Evolutionary conservation across 2,329 filamentous ascomycete genomes (phyloP).

Genomic region (Microascus cirrosus): DNA sequence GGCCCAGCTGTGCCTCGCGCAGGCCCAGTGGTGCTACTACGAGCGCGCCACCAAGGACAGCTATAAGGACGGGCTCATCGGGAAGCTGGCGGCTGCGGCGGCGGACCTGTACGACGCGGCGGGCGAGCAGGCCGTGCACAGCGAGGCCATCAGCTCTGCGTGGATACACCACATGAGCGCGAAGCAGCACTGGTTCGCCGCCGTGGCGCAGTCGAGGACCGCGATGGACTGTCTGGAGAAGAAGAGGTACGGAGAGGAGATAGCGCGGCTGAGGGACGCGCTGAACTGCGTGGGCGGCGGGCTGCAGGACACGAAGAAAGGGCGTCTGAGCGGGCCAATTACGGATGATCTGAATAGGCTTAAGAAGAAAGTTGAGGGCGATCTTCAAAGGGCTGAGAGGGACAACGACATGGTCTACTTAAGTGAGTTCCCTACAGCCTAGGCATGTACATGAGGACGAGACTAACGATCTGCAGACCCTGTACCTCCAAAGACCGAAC

Average conservation of each 20-base stretch:
- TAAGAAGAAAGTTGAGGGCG: slow-evolving; percentile 73
- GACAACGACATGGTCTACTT: slow-evolving; percentile 96
- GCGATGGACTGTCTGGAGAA: slow-evolving; percentile 89
- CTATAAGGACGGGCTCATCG: slow-evolving; percentile 84
- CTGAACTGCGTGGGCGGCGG: slow-evolving; percentile 76
- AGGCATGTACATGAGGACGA: not conserved
- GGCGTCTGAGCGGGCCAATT: slow-evolving; percentile 71
- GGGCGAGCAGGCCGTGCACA: slow-evolving; percentile 77
- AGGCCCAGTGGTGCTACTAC: slow-evolving; percentile 97
- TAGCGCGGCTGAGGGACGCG: slow-evolving; percentile 74
- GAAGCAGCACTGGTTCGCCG: slow-evolving; percentile 95
- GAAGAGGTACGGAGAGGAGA: slow-evolving; percentile 88
- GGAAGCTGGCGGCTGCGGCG: slow-evolving; percentile 79
- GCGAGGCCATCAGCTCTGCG: slow-evolving; percentile 77
- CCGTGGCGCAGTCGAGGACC: slow-evolving; percentile 85
- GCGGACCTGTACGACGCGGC: slow-evolving; percentile 83
- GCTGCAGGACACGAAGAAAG: slow-evolving; percentile 63
- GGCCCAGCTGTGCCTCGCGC: slow-evolving; percentile 73
- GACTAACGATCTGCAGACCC: slow-evolving; percentile 35
- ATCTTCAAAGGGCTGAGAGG: slow-evolving; percentile 84
- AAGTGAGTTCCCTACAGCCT: slow-evolving; percentile 28
- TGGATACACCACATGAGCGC: slow-evolving; percentile 98
- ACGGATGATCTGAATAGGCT: slow-evolving; percentile 72
- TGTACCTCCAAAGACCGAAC: slow-evolving; percentile 78
- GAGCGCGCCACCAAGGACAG: slow-evolving; percentile 91